phyloP scores from a whole-genome alignment of 352 stramenopile species.

The Phytophthora palmivora region DNA sequence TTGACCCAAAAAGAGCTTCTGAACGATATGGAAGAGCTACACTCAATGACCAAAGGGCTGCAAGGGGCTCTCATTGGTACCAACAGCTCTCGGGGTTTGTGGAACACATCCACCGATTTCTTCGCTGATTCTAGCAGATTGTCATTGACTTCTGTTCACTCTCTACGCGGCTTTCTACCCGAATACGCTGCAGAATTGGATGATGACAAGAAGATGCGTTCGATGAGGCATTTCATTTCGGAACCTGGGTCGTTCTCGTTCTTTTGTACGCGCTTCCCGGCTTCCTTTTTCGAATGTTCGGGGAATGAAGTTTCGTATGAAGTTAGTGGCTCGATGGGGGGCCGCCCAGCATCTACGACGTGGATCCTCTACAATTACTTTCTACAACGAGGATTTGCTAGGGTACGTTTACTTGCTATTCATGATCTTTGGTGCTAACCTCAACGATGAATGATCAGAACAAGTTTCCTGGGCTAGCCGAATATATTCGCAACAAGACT shows the following conservation, averaged over 20 bases:
- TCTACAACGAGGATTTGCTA: constrained; percentile 68
- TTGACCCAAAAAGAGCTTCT: constrained; percentile 52
- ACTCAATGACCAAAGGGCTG: constrained; percentile 35
- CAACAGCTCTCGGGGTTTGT: constrained; percentile 52
- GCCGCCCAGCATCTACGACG: constrained; percentile 26
- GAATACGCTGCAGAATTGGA: constrained; percentile 57
- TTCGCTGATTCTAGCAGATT: constrained; percentile 52
- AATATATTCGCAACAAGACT: constrained; percentile 83
- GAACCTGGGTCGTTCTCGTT: constrained; percentile 73
- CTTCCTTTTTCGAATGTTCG: constrained; percentile 68
- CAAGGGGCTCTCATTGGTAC: constrained; percentile 53
- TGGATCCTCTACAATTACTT: constrained; percentile 83
- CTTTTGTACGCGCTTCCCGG: constrained; percentile 71
- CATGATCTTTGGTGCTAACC: constrained; percentile 15
- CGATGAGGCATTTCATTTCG: constrained; percentile 77
- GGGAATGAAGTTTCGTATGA: not conserved
- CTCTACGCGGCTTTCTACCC: constrained; percentile 68
- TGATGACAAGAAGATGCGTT: constrained; percentile 59
- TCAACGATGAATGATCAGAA: constrained; percentile 49
- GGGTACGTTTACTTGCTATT: constrained; percentile 47
- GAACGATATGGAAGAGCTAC: constrained; percentile 46
- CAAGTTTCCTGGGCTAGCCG: constrained; percentile 67
- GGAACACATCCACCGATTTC: constrained; percentile 67
- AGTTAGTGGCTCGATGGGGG: constrained; percentile 6
- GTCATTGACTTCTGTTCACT: constrained; percentile 41